These are phyloP conservation scores for Cinnamomum chago DNA, from an alignment of 164 flowering plant genomes.

Conservation along the genomic window DNA sequence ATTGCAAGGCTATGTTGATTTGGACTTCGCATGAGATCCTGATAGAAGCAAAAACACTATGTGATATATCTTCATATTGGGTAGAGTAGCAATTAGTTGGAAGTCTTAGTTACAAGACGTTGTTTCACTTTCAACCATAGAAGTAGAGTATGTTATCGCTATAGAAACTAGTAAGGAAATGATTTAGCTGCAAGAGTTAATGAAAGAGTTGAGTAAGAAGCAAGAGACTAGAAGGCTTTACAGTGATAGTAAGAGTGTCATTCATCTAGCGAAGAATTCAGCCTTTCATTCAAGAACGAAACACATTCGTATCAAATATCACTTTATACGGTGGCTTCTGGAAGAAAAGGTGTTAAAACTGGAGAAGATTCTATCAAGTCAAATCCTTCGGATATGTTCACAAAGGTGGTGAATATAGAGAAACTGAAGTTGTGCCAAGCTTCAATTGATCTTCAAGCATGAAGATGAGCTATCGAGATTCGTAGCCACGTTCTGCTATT, in stretches of 20 bases:
- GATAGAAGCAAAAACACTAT: conserved; percentile 5
- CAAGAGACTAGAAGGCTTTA: neutral
- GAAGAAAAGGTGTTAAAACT: neutral
- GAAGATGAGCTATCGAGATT: neutral
- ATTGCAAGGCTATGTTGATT: conserved; percentile 6
- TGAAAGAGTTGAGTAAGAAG: neutral
- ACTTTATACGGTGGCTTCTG: neutral
- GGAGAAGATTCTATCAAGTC: neutral
- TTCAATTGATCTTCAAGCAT: neutral
- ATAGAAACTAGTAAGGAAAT: conserved; percentile 8
- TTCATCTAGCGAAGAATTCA: neutral
- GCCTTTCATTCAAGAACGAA: neutral
- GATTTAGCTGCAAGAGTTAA: conserved; percentile 4
- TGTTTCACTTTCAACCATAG: conserved; percentile 5
- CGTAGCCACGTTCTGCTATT: neutral
- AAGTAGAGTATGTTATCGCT: conserved; percentile 1
- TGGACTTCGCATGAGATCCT: conserved; percentile 4
- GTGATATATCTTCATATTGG: conserved; percentile 8
- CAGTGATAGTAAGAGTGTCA: neutral
- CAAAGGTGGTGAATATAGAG: neutral
- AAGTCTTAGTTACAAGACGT: neutral
- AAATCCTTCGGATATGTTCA: neutral
- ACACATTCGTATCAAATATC: neutral
- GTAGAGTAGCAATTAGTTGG: conserved; percentile 7
- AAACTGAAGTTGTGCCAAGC: neutral